Evolutionary conservation across 2,329 filamentous ascomycete species (phyloP), one percentile per base, ranked within the genome.

Genomic region (Talaromyces sp.): DNA sequence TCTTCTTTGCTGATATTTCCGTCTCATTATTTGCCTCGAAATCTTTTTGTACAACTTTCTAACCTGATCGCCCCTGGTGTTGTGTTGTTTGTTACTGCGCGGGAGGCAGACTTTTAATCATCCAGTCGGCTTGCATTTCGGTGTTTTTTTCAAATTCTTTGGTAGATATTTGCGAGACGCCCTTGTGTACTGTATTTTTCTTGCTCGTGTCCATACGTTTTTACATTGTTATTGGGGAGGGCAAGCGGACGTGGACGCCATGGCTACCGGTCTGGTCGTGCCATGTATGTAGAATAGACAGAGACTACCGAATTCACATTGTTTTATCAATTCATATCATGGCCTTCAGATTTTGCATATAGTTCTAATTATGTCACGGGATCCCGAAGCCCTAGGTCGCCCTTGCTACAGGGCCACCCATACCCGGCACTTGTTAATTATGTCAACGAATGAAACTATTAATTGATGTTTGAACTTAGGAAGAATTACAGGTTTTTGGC

Each of bases 11-110:
- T 46, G 50, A 48, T 21, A 58, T 58, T 58, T 50, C 26, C 17
- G 43, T 11, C 38, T 43, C 41, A 50, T 50, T n/a, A 35, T 52
- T 52, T 58, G 43, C 46, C 17, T 56, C 53, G n/a, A 19, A 48
- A 27, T 21, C 14, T 55, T 43, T 38, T 21, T 57, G 59, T 54
- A 57, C 55, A 54, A 41, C 54, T 43, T 55, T 57, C 57, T 61
- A 32, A 31, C 59, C 56, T 61, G 59, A 58, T 58, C 57, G 54
- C 48, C 59, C 59, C 55, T 56, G 59, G 56, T 61, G 59, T 61
- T 50, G 56, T 61, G 59, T 61, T 50, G 56, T 55, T 53, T 54
- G 19, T 46, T 46, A 17, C 46, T 43, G 32, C 48, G 8, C 26
- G 24, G 48, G 48, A 27, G 17, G 26, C 24, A n/a, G 21, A 27